These are phyloP conservation scores for Auricularia auricula-judae DNA, from an alignment of 768 basidiomycete species.

Conservation along the genomic window DNA sequence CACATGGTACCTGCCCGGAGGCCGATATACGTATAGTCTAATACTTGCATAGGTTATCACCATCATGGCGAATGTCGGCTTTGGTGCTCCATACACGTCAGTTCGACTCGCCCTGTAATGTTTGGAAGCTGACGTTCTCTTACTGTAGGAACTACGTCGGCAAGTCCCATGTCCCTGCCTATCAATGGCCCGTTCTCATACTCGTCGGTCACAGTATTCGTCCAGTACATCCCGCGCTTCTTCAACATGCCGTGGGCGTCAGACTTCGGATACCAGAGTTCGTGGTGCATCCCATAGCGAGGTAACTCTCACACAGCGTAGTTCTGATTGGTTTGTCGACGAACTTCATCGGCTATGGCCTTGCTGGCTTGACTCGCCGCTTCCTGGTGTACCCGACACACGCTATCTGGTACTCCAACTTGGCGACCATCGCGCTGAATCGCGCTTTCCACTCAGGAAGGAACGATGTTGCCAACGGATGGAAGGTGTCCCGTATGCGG, in stretches of 20 bases:
- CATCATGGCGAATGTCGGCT: constrained; percentile 22
- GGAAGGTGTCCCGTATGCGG: constrained; percentile 11
- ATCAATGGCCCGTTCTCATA: no score
- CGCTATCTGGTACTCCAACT: constrained; percentile 18
- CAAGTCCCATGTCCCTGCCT: no score
- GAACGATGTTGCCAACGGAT: constrained; percentile 11
- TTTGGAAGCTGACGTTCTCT: no score
- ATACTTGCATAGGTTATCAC: constrained; percentile 10
- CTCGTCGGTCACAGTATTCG: constrained; percentile 2
- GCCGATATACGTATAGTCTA: constrained; percentile 7
- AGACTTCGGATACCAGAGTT: constrained; percentile 11
- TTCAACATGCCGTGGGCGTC: constrained; percentile 19
- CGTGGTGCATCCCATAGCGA: constrained; percentile 5
- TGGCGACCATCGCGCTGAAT: constrained; percentile 16
- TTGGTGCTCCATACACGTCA: constrained; percentile 14
- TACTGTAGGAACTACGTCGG: constrained; percentile 9
- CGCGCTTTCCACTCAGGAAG: constrained; percentile 15
- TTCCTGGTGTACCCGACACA: constrained; percentile 14
- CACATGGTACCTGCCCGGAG: constrained; percentile 5
- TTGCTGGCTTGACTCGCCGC: constrained; percentile 13
- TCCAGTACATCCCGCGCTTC: constrained; percentile 14
- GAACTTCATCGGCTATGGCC: constrained; percentile 14
- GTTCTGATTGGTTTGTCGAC: constrained; percentile 9
- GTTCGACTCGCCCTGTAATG: no score
- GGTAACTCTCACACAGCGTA: neutral